A percentile compares a stretch with the other conserved stretches of the same genome.
Evolutionary conservation across 2,329 filamentous ascomycete species (phyloP).

Genomic region (Clonostachys byssicola): DNA sequence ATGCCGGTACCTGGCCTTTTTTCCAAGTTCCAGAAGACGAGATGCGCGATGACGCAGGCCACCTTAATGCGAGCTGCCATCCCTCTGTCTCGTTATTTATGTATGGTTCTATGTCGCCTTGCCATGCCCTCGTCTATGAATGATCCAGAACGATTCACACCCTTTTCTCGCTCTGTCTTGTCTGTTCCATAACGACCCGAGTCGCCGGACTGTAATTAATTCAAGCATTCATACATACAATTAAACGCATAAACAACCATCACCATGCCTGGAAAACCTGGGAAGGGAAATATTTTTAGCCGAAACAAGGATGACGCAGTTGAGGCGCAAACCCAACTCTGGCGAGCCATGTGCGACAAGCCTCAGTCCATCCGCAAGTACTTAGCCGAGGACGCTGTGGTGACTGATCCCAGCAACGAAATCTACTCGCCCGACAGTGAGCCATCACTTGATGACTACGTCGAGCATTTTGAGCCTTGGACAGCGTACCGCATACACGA

Average conservation of each 20-base stretch:
- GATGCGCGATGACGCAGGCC: slow-evolving; percentile 4
- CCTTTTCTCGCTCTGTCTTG: too few relatives aligned
- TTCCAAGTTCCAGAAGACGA: not conserved
- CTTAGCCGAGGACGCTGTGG: slow-evolving; percentile 23
- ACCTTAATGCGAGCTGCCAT: slow-evolving; percentile 5
- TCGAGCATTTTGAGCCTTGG: slow-evolving; percentile 26
- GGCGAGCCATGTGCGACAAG: slow-evolving; percentile 26
- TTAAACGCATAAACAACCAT: not conserved
- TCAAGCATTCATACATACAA: not conserved
- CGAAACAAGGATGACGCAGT: slow-evolving; percentile 27
- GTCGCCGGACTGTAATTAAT: too few relatives aligned
- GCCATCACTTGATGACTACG: slow-evolving; percentile 20
- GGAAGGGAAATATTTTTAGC: slow-evolving; percentile 18
- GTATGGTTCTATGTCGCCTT: too few relatives aligned
- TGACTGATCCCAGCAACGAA: slow-evolving; percentile 20
- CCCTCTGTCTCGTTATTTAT: not conserved
- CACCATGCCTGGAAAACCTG: slow-evolving; percentile 3
- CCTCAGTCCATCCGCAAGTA: slow-evolving; percentile 23
- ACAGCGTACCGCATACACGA: slow-evolving; percentile 27
- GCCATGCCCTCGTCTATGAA: too few relatives aligned
- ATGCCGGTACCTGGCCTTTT: too few relatives aligned
- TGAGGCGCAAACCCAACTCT: slow-evolving; percentile 25
- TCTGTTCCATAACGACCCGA: too few relatives aligned
- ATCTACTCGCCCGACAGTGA: slow-evolving; percentile 22
- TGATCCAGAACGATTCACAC: too few relatives aligned